Evolutionary conservation across 2,329 filamentous ascomycete species (phyloP).

Genomic region (Paecilomyces fulvus): DNA sequence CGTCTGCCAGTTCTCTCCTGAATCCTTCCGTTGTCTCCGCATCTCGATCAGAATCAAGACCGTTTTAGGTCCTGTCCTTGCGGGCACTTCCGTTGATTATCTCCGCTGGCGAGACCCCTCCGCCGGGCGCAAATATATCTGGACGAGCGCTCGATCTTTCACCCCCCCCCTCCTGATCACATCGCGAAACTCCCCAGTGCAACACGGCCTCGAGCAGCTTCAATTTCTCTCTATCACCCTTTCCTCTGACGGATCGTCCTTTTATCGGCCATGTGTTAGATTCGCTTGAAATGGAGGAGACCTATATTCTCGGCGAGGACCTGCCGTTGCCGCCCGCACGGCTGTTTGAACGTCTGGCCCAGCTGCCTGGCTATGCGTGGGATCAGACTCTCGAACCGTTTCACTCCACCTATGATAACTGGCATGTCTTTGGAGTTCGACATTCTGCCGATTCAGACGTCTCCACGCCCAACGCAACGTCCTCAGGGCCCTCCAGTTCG

Average conservation of each 20-base stretch:
- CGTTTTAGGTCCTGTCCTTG: background rate
- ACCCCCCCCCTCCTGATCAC: background rate
- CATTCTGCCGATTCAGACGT: constrained; percentile 44
- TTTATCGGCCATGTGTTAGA: constrained; percentile 1
- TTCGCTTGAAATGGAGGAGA: constrained; percentile 14
- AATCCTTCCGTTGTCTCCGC: background rate
- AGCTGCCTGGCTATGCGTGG: constrained; percentile 69
- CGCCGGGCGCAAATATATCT: background rate
- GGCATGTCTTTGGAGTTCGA: constrained; percentile 61
- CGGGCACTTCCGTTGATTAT: background rate
- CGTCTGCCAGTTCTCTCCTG: background rate
- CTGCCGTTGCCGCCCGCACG: constrained; percentile 52
- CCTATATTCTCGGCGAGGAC: constrained; percentile 36
- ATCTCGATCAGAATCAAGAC: background rate
- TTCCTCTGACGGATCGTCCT: background rate
- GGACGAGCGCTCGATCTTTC: background rate
- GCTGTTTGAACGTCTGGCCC: constrained; percentile 63
- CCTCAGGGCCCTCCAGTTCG: constrained; percentile 36
- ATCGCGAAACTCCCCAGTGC: background rate
- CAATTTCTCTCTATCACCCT: background rate
- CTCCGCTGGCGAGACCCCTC: background rate
- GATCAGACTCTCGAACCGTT: constrained; percentile 51
- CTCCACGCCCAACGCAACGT: constrained; percentile 40
- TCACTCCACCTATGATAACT: constrained; percentile 73
- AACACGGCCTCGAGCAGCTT: background rate